phyloP scores from a whole-genome alignment of 2,329 filamentous ascomycete species.

The Pseudogymnoascus sp. region DNA sequence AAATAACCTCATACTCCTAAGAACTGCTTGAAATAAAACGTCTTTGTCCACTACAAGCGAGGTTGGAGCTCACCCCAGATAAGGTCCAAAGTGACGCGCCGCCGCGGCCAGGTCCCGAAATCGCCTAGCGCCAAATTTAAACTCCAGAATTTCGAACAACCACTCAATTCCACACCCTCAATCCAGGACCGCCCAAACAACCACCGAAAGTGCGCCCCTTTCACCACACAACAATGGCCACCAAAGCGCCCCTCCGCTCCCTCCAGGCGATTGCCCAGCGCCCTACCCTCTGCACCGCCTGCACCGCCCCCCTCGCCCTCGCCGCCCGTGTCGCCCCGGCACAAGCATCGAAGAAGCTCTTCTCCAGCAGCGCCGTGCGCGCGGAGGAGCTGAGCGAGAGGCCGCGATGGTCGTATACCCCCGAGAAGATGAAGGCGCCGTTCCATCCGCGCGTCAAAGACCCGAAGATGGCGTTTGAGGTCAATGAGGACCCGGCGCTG shows the following conservation, averaged over 20 bases:
- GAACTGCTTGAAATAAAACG: neutral
- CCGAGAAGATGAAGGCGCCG: constrained; percentile 59
- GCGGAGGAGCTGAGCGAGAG: constrained; percentile 29
- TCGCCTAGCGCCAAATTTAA: constrained; percentile 5
- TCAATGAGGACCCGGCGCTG: constrained; percentile 66
- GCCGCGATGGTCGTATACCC: constrained; percentile 66
- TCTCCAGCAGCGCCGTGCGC: constrained; percentile 5
- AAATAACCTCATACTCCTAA: constrained; percentile 9
- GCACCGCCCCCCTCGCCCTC: constrained; percentile 10
- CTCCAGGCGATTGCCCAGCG: constrained; percentile 30
- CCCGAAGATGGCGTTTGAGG: constrained; percentile 48
- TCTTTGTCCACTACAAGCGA: neutral
- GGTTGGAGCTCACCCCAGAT: neutral
- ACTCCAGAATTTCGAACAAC: constrained; percentile 9
- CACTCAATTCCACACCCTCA: constrained; percentile 2
- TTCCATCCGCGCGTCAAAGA: constrained; percentile 52
- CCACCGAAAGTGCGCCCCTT: neutral
- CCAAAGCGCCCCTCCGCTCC: constrained; percentile 36
- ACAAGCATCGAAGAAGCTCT: neutral
- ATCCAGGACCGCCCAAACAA: neutral
- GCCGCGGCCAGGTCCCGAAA: neutral
- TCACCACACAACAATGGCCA: constrained; percentile 34
- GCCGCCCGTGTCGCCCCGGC: neutral
- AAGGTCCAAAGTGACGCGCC: constrained; percentile 6
- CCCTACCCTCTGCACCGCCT: constrained; percentile 11